Evolutionary conservation across 2,329 filamentous ascomycete species (phyloP), one percentile per base, ranked within the genome.

Genomic region (Pestalotiopsis sp.): DNA sequence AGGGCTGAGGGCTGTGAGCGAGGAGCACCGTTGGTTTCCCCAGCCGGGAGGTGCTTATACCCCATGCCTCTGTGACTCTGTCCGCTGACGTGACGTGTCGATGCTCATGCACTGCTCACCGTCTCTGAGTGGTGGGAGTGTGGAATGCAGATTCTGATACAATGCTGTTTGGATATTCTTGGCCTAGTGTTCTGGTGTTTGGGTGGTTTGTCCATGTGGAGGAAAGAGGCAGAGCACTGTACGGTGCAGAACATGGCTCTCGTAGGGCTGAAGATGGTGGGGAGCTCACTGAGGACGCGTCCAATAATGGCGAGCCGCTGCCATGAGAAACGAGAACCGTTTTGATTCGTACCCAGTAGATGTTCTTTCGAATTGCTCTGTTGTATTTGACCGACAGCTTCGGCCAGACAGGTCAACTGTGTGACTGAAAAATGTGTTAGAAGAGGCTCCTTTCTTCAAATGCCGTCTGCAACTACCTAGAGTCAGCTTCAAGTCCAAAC

Each of bases 191-290:
- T 9, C 17, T 20, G 20, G n/a, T 52, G n/a, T 20, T 52, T 23
- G 45, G 17, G 17, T 52, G 45, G 45, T 52, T 14, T 23, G 27
- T 20, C 25, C 5, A 12, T 20, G 25, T 12, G 31, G 31, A 39
- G 27, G 36, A 27, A 14, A 39, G 11, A 9, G n/a, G 20, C 12
- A 45, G 58, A 38, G 31, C 31, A 49, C n/a, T 39, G 52, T 27
- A 49, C 20, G n/a, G 20, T 60, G 60, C 61, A 63, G 52, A 64
- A 64, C 41, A 64, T 69, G 68, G 60, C 52, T 36, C 49, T 67
- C 68, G 36, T 69, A 69, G 68, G 68, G 68, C 68, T 69, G 68
- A 69, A 63, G 49, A 31, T 45, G 60, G 68, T 69, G 68, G 65
- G 60, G 65, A 69, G 31, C 31, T 27, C 38, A 14, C 11, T 7